Evolutionary conservation across 768 basidiomycete species (phyloP).

Genomic region (Leccinum disarticulatum): DNA sequence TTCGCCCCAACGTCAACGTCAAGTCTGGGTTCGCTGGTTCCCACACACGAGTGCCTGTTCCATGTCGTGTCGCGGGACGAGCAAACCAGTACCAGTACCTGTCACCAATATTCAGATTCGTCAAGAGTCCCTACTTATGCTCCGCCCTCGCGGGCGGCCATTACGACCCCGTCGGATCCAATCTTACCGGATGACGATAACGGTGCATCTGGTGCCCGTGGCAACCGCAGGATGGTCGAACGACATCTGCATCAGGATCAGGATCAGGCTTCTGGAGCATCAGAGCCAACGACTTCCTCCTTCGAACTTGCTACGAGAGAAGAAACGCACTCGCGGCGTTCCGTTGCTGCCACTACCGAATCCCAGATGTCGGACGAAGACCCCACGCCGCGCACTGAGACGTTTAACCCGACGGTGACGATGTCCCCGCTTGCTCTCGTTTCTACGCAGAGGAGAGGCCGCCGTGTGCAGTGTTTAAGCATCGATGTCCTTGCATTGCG

Average conservation of each 20-base stretch:
- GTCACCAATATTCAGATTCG: not conserved
- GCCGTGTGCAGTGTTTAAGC: slow-evolving; percentile 13
- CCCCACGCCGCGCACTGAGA: slow-evolving; percentile 26
- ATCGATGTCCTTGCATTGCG: slow-evolving; percentile 5
- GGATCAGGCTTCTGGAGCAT: not conserved
- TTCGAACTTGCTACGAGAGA: not conserved
- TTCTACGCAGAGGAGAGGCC: not conserved
- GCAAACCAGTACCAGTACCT: not conserved
- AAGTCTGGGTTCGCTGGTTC: slow-evolving; percentile 31
- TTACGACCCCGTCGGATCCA: slow-evolving; percentile 4
- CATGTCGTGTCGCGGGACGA: slow-evolving; percentile 13
- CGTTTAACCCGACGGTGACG: slow-evolving; percentile 12
- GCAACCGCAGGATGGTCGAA: slow-evolving; percentile 1
- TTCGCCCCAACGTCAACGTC: slow-evolving; percentile 27
- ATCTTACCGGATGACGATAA: slow-evolving; percentile 10
- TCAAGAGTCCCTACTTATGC: not conserved
- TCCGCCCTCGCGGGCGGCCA: not conserved
- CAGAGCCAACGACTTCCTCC: not conserved
- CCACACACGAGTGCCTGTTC: slow-evolving; percentile 27
- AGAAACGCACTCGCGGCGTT: not conserved
- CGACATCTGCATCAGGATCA: not conserved
- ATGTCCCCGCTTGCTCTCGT: not conserved
- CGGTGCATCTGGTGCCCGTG: slow-evolving; percentile 3
- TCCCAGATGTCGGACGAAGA: slow-evolving; percentile 18
- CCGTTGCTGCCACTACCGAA: slow-evolving; percentile 7